Conservation (phyloP, 2,329 filamentous ascomycete species). For the Diaporthe batatas region DNA sequence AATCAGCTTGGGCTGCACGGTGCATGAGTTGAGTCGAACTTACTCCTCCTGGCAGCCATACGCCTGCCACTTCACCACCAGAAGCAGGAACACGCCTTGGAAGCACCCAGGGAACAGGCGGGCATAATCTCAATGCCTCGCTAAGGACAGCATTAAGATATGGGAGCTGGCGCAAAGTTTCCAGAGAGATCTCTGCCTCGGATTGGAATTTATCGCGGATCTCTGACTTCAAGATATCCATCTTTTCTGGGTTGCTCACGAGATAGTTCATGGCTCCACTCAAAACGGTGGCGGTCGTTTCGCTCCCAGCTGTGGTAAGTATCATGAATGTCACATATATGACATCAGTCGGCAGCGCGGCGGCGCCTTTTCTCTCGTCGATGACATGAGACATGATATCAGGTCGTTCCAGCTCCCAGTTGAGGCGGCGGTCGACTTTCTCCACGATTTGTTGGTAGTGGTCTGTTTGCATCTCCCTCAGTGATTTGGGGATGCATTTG, state of each 20-base stretch:
- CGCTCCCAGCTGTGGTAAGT: slow-evolving; percentile 49
- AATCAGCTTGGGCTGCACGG: background rate
- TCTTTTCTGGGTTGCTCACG: slow-evolving; percentile 47
- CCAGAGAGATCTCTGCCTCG: slow-evolving; percentile 52
- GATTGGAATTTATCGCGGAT: slow-evolving; percentile 51
- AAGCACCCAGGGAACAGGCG: slow-evolving; percentile 19
- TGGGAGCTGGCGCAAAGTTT: background rate
- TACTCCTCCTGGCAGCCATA: slow-evolving; percentile 24
- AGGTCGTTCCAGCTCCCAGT: slow-evolving; percentile 46
- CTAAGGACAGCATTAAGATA: slow-evolving; percentile 24
- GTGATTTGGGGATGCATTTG: slow-evolving; percentile 15
- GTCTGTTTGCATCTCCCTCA: slow-evolving; percentile 44
- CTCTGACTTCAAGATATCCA: slow-evolving; percentile 53
- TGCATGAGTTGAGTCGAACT: background rate
- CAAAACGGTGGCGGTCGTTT: slow-evolving; percentile 52
- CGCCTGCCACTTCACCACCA: slow-evolving; percentile 35
- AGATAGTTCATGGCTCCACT: slow-evolving; percentile 47
- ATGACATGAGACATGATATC: slow-evolving; percentile 51
- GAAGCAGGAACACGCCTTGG: slow-evolving; percentile 44
- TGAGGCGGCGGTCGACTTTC: slow-evolving; percentile 48
- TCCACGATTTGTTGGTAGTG: slow-evolving; percentile 47
- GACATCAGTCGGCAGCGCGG: slow-evolving; percentile 41
- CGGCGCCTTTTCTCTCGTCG: slow-evolving; percentile 36
- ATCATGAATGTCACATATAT: slow-evolving; percentile 52
- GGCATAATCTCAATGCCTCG: slow-evolving; percentile 27